Conservation (phyloP, 305 asterid species). For the Solanum aculeatissimum region DNA sequence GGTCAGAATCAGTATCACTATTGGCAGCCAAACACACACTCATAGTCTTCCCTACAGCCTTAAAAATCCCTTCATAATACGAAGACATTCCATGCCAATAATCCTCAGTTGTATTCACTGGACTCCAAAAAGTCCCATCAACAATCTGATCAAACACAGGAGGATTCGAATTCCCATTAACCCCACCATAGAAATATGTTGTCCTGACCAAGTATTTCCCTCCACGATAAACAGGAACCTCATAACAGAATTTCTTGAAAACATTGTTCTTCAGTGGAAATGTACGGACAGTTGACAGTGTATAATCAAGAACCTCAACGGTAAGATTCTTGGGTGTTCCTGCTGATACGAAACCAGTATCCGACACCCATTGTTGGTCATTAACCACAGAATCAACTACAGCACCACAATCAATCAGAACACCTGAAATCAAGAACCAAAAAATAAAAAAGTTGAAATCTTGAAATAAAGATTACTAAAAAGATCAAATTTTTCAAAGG, state of each 20-base stretch:
- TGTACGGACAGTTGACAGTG: constrained; percentile 54
- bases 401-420: constrained; percentile 69
- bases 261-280: constrained; percentile 46
- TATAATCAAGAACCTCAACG: constrained; percentile 8
- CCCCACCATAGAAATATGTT: constrained; percentile 68
- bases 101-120: constrained; percentile 78
- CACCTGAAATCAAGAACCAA: constrained; percentile 21
- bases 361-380: constrained; percentile 59
- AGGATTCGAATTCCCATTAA: constrained; percentile 48
- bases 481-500: background rate
- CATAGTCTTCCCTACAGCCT: constrained; percentile 61
- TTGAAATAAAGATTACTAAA: background rate
- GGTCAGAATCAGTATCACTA: constrained; percentile 73
- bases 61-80: constrained; percentile 59
- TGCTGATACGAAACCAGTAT: constrained; percentile 30
- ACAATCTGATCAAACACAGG: constrained; percentile 91
- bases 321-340: constrained; percentile 38
- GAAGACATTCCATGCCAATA: constrained; percentile 26
- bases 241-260: constrained; percentile 77
- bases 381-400: constrained; percentile 16
- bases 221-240: constrained; percentile 45
- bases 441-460: background rate
- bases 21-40: constrained; percentile 85
- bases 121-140: constrained; percentile 79
- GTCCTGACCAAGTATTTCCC: constrained; percentile 60